Evolutionary conservation across 352 stramenopile genomes (phyloP), one percentile per base, ranked within the genome.

Genomic region (Globisporangium cederbergense): DNA sequence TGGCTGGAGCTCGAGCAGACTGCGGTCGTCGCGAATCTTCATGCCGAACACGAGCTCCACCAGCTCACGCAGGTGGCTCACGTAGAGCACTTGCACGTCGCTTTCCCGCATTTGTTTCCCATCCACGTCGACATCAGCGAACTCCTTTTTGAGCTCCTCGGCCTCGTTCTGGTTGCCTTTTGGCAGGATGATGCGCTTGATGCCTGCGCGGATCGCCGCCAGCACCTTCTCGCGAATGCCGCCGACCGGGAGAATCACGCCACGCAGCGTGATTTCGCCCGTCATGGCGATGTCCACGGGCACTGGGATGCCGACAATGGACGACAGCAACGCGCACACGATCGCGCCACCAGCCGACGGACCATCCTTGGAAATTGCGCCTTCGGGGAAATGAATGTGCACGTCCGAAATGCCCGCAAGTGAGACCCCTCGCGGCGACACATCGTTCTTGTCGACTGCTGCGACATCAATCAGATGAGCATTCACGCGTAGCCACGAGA

Each of bases 201-300:
- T 93, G 2, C 89, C 89, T 18, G 87, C 89, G 16, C 88, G 82
- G 64, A 92, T 88, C 25, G 91, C 91, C 32, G 89, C 88, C 13
- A 97, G 68, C 18, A 96, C 83, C 72, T 97, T 97, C 60, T 97
- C 89, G 20, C 91, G 89, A 53, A 97, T 91, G 20, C 90, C 91
- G n/a, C 90, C 89, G 40, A 97, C 87, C 2, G 91, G 89, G n/a
- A 97, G 65, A 60, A 97, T 90, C 25, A 95, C 80, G 30, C 90
- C 91, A 20, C 83, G 82, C 10, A 97, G 66, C 0, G 85, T 95
- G 55, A 97, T 91, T 67, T 97, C 88, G 34, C 90, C 90, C 10
- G 89, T 97, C 86, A 96, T 96, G 13, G 88, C 84, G 22, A 96
- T 83, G 61, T 96, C 89, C 0, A 87, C 66, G 28, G 83, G 83